phyloP scores from a whole-genome alignment of 192 early-diverging fungal species.

The Jimgerdemannia lactiflua region DNA sequence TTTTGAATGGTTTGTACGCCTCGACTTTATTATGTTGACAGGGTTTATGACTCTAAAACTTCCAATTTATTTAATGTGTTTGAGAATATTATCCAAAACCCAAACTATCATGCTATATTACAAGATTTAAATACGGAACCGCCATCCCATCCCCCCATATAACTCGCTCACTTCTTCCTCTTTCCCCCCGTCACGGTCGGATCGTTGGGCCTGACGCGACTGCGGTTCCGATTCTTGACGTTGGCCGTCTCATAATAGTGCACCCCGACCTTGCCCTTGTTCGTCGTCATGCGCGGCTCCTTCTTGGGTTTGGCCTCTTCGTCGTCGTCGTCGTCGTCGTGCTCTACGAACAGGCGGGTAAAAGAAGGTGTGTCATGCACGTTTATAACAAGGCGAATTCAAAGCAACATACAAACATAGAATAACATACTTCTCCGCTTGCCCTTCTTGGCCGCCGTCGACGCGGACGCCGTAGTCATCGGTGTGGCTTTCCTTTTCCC shows the following conservation, averaged over 20 bases:
- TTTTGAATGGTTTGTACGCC: too few species aligned
- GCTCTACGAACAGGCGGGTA: not conserved
- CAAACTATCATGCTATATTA: too few species aligned
- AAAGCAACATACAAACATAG: not conserved
- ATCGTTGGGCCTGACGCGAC: slow-evolving; percentile 72
- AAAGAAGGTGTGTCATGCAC: not conserved
- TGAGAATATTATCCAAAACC: not conserved
- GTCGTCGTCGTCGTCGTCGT: slow-evolving; percentile 20
- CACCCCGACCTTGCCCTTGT: slow-evolving; percentile 87
- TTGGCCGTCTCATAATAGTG: slow-evolving; percentile 94
- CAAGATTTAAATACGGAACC: too few species aligned
- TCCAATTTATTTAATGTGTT: not conserved
- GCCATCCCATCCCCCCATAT: too few species aligned
- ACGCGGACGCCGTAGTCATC: not conserved
- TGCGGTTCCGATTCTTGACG: slow-evolving; percentile 93
- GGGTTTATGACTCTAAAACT: too few species aligned
- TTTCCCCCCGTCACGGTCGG: not conserved
- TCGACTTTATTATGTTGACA: too few species aligned
- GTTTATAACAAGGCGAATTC: not conserved
- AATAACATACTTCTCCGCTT: slow-evolving; percentile 12
- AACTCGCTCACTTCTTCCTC: not conserved
- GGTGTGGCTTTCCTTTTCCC: not conserved
- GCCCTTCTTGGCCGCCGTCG: not conserved
- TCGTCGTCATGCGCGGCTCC: slow-evolving; percentile 82
- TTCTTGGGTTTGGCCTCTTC: slow-evolving; percentile 49